Percentiles rank a stretch among this genome's conserved stretches.
phyloP scores from a whole-genome alignment of 441 rosid species.

The Erodium trifolium region DNA sequence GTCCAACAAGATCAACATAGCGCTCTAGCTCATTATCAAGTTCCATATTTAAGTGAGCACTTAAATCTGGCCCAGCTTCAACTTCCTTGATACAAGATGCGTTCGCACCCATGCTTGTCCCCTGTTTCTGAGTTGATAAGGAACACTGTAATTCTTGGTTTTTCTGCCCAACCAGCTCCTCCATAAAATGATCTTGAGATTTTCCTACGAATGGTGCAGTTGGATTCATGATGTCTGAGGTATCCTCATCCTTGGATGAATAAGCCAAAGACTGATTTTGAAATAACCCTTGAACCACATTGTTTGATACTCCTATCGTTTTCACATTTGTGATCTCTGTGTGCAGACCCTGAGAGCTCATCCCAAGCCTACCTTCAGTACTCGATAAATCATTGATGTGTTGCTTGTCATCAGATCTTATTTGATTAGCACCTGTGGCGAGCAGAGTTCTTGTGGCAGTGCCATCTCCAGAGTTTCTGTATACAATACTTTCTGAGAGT shows the following conservation, averaged over 20 bases:
- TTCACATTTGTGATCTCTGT: slow-evolving; percentile 19
- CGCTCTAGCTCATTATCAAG: slow-evolving; percentile 36
- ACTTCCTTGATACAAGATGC: slow-evolving; percentile 23
- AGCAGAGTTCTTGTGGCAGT: slow-evolving; percentile 18
- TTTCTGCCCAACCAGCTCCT: slow-evolving; percentile 25
- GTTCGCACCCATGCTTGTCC: slow-evolving; percentile 21
- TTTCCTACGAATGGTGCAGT: slow-evolving; percentile 24
- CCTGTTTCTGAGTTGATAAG: slow-evolving; percentile 24
- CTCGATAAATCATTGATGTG: slow-evolving; percentile 16
- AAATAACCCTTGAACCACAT: slow-evolving; percentile 15
- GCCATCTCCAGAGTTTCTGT: slow-evolving; percentile 28
- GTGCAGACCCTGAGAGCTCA: slow-evolving; percentile 23
- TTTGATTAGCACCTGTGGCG: slow-evolving; percentile 25
- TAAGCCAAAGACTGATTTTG: slow-evolving; percentile 20
- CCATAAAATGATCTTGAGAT: slow-evolving; percentile 19
- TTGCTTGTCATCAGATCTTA: slow-evolving; percentile 25
- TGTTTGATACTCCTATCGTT: slow-evolving; percentile 19
- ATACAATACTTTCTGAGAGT: slow-evolving; percentile 37
- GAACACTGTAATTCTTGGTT: slow-evolving; percentile 18
- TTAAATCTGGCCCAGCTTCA: slow-evolving; percentile 28
- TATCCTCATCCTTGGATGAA: slow-evolving; percentile 23
- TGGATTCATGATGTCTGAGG: slow-evolving; percentile 24
- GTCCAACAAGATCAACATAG: slow-evolving; percentile 49
- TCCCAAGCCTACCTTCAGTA: slow-evolving; percentile 24
- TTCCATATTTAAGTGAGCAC: slow-evolving; percentile 31